Evolutionary conservation across 164 flowering plant species (phyloP), one percentile per base, ranked within the genome.

Genomic region (Dillenia turbinata): DNA sequence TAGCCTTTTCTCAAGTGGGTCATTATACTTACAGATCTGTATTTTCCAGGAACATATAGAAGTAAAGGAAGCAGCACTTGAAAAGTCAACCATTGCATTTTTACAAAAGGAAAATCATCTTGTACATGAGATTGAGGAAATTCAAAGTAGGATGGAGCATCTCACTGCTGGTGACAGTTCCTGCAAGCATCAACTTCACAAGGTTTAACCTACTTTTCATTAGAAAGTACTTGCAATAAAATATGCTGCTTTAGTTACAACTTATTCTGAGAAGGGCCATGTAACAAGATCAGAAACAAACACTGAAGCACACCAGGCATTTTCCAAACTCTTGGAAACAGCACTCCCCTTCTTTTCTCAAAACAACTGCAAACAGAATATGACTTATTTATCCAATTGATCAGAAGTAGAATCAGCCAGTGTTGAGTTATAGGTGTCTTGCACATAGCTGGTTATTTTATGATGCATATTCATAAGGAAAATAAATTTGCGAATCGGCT

Each of bases 91-190:
- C 44, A 65, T 71, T 69, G 57, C 79, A 49, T 92, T 86, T 73
- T 51, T 79, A 49, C 85, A 84, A 68, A 89, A 81, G 78, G 98
- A 92, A 70, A 86, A 72, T 63, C 87, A 85, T 59, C 85, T 87
- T 52, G 60, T 50, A 10, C 68, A 71, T 60, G 84, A 66, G 67
- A 85, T 89, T 52, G 80, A 77, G 57, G 90, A 90, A 75, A 68
- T 92, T 16, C 81, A 82, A 66, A 73, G 62, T 60, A 71, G 70
- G 62, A 43, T 84, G 56, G 75, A 75, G 52, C 87, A 75, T 52
- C 78, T 82, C 54, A 64, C 55, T 59, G 71, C 17, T 26, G 73
- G 69, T 66, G 43, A 50, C 62, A 62, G 57, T 40, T 61, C 55
- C 44, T 66, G 53, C 64, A 73, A 75, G 45, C 26, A 73, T 16